A percentile compares a stretch with the other conserved stretches of the same genome.
These are phyloP conservation scores for Leishmania guyanensis DNA, from an alignment of 208 protist genomes.

Conservation along the genomic window DNA sequence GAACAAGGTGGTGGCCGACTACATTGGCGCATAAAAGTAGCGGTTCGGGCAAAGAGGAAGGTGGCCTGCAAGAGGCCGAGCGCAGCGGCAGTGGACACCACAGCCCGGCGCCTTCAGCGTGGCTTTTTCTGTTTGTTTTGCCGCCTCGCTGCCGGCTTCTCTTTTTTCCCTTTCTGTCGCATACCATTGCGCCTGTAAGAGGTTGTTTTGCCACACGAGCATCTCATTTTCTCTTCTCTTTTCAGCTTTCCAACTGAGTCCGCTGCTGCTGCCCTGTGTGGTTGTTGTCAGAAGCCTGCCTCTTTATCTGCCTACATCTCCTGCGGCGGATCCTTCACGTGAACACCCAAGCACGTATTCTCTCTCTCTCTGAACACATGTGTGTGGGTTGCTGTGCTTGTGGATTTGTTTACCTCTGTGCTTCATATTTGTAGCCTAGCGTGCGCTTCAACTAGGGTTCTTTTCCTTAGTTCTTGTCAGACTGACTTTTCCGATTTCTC, in stretches of 20 bases:
- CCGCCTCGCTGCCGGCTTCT: not conserved
- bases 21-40: not conserved
- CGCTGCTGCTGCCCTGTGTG: not conserved
- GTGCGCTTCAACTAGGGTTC: not conserved
- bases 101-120: not conserved
- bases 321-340: not conserved
- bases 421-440: not conserved
- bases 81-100: not conserved
- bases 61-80: not conserved
- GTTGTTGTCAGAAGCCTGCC: not conserved
- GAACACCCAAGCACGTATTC: not conserved
- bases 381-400: not conserved
- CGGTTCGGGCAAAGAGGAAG: no score
- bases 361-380: not conserved
- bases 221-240: not conserved
- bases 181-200: not conserved
- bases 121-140: not conserved
- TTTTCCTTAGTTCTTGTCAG: not conserved
- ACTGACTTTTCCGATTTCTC: not conserved
- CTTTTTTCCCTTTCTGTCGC: not conserved
- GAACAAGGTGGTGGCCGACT: not conserved
- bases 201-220: not conserved
- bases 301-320: not conserved
- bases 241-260: not conserved
- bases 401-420: not conserved